A percentile compares a stretch with the other conserved stretches of the same genome.
These are phyloP conservation scores for Petunia axillaris DNA, from an alignment of 257 asterid species.

Conservation along the genomic window DNA sequence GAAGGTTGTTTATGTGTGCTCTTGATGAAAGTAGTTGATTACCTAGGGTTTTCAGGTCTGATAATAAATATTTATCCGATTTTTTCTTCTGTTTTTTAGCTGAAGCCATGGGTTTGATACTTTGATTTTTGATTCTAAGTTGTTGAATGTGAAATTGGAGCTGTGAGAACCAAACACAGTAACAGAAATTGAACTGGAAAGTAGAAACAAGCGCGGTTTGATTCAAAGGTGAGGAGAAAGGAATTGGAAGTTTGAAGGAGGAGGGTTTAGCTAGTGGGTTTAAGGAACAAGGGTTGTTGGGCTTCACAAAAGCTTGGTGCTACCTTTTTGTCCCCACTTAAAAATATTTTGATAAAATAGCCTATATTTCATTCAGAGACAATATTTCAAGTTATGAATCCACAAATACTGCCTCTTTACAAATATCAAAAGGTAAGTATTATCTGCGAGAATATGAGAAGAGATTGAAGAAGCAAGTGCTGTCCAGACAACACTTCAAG, in stretches of 20 bases:
- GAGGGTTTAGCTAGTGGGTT: not conserved
- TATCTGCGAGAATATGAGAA: too few species aligned
- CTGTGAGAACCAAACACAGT: too few species aligned
- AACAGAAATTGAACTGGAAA: too few species aligned
- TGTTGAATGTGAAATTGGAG: not conserved
- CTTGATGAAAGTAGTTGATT: slow-evolving; percentile 67
- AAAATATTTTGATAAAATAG: too few species aligned
- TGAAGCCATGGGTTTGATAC: slow-evolving; percentile 32
- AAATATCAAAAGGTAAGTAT: too few species aligned
- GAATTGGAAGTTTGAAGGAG: not conserved
- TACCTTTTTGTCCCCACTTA: too few species aligned
- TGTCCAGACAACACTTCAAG: too few species aligned
- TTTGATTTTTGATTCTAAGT: not conserved
- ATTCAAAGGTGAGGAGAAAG: not conserved
- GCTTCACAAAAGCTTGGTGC: too few species aligned
- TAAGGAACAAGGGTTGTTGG: not conserved
- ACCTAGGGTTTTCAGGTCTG: slow-evolving; percentile 64
- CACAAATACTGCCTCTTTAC: too few species aligned
- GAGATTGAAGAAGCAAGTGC: too few species aligned
- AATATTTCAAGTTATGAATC: too few species aligned
- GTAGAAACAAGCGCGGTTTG: not conserved
- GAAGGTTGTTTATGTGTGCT: slow-evolving; percentile 76
- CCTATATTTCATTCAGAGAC: too few species aligned
- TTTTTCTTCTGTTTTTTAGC: slow-evolving; percentile 47
- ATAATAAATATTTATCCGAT: slow-evolving; percentile 33